Conservation (phyloP, 192 early-diverging fungal genomes). For the Backusella morwellensis region DNA sequence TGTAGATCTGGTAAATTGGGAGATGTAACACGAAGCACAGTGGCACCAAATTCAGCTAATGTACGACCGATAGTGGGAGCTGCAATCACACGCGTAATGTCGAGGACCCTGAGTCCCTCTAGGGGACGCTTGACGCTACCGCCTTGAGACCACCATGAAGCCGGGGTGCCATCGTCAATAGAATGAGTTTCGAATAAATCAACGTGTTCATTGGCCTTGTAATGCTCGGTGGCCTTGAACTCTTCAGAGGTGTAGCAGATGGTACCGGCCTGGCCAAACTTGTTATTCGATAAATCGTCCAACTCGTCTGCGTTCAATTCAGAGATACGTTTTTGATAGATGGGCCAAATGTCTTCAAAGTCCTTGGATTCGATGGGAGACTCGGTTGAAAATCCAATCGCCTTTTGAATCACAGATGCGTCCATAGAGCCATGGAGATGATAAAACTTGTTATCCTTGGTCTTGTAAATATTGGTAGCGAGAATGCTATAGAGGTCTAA, state of each 20-base stretch:
- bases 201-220: constrained; percentile 10
- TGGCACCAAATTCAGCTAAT: constrained; percentile 17
- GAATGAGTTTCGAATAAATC: not conserved
- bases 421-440: not conserved
- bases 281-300: not conserved
- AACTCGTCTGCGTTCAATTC: not conserved
- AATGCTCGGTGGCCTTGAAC: constrained; percentile 4
- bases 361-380: not conserved
- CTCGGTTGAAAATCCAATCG: not conserved
- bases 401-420: not conserved
- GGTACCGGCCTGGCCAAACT: not conserved
- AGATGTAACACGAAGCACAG: constrained; percentile 11
- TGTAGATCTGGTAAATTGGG: constrained; percentile 8
- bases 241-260: constrained; percentile 7
- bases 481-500: not conserved
- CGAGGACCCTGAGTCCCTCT: constrained; percentile 15
- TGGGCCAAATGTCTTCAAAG: not conserved
- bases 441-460: not conserved
- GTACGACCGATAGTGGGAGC: constrained; percentile 11
- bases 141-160: not conserved
- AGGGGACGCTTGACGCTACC: constrained; percentile 4
- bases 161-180: not conserved
- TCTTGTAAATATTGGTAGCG: not conserved
- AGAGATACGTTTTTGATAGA: not conserved
- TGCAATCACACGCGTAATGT: constrained; percentile 19